A percentile compares a stretch with the other conserved stretches of the same genome.
These are phyloP conservation scores for Podospora anserina DNA, from an alignment of 495 filamentous ascomycete genomes.

Conservation along the genomic window DNA sequence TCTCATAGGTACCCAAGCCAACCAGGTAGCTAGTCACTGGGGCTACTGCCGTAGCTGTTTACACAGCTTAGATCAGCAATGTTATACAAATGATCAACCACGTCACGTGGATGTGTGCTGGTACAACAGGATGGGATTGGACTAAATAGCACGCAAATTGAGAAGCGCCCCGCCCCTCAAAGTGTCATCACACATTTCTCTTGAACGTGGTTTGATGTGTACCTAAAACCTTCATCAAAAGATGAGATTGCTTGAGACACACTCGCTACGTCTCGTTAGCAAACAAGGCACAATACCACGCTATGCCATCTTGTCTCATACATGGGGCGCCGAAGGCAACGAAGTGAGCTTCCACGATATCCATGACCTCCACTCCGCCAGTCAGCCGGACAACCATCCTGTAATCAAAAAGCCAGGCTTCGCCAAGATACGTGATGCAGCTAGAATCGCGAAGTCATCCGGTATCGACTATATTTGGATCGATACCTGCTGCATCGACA, in stretches of 20 bases:
- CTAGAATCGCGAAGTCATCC: conserved; percentile 23
- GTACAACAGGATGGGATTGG: too few relatives aligned
- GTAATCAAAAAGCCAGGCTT: not conserved
- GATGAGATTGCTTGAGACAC: conserved; percentile 45
- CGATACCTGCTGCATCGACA: conserved; percentile 40
- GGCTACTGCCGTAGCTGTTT: too few relatives aligned
- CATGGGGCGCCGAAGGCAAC: conserved; percentile 31
- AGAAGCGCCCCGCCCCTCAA: too few relatives aligned
- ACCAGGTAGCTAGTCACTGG: too few relatives aligned
- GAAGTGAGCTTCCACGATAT: conserved; percentile 32
- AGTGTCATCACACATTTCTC: too few relatives aligned
- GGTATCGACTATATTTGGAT: conserved; percentile 37
- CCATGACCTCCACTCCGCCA: conserved; percentile 1
- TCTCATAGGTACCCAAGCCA: too few relatives aligned
- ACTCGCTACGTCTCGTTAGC: conserved; percentile 30
- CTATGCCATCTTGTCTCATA: conserved; percentile 41
- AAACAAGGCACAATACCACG: conserved; percentile 18
- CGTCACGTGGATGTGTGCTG: too few relatives aligned
- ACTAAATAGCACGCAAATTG: too few relatives aligned
- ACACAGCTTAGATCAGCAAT: too few relatives aligned
- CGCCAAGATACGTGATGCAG: conserved; percentile 31
- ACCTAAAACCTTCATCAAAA: not conserved
- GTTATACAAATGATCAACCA: too few relatives aligned
- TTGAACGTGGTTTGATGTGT: too few relatives aligned
- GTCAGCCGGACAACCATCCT: not conserved